Percentiles rank a stretch among this genome's conserved stretches.
phyloP scores from a whole-genome alignment of 2,329 filamentous ascomycete species.

The Colletotrichum tamarilloi region DNA sequence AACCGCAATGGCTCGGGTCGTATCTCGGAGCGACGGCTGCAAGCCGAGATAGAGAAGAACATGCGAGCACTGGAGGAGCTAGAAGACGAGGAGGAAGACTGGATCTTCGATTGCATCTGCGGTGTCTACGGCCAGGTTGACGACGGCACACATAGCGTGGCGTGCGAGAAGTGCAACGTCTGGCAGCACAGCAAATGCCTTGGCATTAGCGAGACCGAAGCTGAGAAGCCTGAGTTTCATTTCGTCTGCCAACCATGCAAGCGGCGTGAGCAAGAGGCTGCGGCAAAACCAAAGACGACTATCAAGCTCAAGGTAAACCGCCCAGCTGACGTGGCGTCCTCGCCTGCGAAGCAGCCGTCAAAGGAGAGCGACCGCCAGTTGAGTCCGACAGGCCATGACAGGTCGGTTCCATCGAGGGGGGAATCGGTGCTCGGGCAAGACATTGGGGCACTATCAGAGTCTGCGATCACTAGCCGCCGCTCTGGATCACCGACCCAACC shows the following conservation, averaged over 20 bases:
- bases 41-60: constrained; percentile 83
- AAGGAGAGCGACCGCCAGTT: neutral
- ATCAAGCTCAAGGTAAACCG: constrained; percentile 66
- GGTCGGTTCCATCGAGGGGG: neutral
- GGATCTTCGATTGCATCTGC: constrained; percentile 96
- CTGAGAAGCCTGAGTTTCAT: constrained; percentile 86
- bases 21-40: constrained; percentile 82
- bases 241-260: constrained; percentile 87
- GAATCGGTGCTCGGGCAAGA: neutral
- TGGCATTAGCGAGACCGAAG: constrained; percentile 80
- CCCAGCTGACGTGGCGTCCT: constrained; percentile 4
- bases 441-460: neutral
- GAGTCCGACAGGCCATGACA: neutral
- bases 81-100: constrained; percentile 76
- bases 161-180: constrained; percentile 92
- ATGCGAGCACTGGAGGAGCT: constrained; percentile 81
- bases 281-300: constrained; percentile 62
- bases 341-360: neutral
- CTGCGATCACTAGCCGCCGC: neutral
- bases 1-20: constrained; percentile 72
- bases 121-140: constrained; percentile 93
- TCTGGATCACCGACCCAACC: neutral
- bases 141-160: constrained; percentile 92
- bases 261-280: constrained; percentile 72
- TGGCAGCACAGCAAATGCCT: constrained; percentile 98